Conservation (phyloP, 306 rosid genomes). For the Corylus heterophylla region DNA sequence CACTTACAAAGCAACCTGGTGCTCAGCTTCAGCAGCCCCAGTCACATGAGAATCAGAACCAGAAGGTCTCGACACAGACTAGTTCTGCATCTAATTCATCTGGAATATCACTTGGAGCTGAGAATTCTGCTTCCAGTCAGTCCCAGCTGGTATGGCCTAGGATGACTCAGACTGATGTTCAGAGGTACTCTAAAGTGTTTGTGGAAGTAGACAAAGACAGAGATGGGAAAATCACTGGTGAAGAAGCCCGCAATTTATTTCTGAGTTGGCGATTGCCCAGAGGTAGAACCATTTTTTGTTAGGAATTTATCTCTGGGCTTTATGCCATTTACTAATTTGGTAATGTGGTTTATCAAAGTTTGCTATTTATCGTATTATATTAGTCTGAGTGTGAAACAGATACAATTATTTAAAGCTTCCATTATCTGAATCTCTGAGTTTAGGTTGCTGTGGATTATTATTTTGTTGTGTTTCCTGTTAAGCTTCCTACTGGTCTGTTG, state of each 20-base stretch:
- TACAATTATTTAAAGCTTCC: background rate
- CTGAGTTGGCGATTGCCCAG: constrained; percentile 93
- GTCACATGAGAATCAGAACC: constrained; percentile 51
- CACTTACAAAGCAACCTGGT: constrained; percentile 51
- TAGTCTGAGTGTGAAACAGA: background rate
- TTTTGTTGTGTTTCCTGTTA: background rate
- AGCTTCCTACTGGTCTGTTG: background rate
- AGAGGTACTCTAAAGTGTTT: constrained; percentile 87
- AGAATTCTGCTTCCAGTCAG: constrained; percentile 60
- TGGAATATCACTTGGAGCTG: constrained; percentile 48
- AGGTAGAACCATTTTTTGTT: constrained; percentile 53
- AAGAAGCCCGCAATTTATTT: constrained; percentile 89
- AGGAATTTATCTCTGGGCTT: background rate
- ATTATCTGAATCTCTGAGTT: background rate
- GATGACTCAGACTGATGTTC: constrained; percentile 77
- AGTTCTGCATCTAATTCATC: constrained; percentile 35
- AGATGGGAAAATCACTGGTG: constrained; percentile 97
- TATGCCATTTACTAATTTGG: background rate
- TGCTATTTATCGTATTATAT: background rate
- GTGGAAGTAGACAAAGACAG: constrained; percentile 89
- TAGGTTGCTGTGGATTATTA: background rate
- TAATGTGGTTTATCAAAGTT: background rate
- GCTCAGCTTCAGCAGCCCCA: constrained; percentile 54
- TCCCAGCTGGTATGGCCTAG: constrained; percentile 82
- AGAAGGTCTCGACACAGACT: constrained; percentile 43